phyloP scores from a whole-genome alignment of 73 alveolate genomes.

The Stentor coeruleus region DNA sequence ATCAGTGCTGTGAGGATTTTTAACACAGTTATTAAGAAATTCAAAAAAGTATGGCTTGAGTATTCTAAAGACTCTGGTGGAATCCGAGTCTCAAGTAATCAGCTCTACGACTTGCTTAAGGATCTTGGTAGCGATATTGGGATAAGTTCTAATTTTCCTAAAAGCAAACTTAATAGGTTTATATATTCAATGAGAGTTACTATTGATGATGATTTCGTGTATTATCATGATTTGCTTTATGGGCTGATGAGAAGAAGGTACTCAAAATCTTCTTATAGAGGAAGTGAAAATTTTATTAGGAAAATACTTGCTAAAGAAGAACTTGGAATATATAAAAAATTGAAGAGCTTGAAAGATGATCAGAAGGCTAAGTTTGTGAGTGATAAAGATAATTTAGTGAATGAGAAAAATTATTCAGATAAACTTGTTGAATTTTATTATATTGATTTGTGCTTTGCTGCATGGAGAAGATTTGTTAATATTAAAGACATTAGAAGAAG shows the following conservation, averaged over 20 bases:
- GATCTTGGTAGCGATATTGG: constrained; percentile 31
- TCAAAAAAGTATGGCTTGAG: constrained; percentile 38
- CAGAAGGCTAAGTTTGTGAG: background rate
- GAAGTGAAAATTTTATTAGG: background rate
- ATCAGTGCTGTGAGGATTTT: constrained; percentile 51
- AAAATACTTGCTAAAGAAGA: background rate
- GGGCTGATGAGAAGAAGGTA: constrained; percentile 33
- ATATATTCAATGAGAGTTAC: constrained; percentile 24
- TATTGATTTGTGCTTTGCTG: too few species aligned
- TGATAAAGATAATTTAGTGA: too few species aligned
- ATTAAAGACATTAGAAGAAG: too few species aligned
- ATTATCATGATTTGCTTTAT: constrained; percentile 43
- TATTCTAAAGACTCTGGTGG: constrained; percentile 33
- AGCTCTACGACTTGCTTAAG: constrained; percentile 7
- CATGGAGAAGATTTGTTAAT: too few species aligned
- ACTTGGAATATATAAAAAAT: background rate
- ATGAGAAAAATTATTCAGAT: too few species aligned
- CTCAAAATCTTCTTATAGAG: background rate
- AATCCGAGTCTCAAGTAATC: constrained; percentile 15
- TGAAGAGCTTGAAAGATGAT: background rate
- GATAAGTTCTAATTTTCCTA: constrained; percentile 17
- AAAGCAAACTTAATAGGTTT: constrained; percentile 25
- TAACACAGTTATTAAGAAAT: constrained; percentile 32
- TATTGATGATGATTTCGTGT: constrained; percentile 32
- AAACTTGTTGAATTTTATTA: too few species aligned